Percentiles rank a stretch among this genome's conserved stretches.
phyloP scores from a whole-genome alignment of 2,329 filamentous ascomycete genomes.

The Ophiostoma sp. region DNA sequence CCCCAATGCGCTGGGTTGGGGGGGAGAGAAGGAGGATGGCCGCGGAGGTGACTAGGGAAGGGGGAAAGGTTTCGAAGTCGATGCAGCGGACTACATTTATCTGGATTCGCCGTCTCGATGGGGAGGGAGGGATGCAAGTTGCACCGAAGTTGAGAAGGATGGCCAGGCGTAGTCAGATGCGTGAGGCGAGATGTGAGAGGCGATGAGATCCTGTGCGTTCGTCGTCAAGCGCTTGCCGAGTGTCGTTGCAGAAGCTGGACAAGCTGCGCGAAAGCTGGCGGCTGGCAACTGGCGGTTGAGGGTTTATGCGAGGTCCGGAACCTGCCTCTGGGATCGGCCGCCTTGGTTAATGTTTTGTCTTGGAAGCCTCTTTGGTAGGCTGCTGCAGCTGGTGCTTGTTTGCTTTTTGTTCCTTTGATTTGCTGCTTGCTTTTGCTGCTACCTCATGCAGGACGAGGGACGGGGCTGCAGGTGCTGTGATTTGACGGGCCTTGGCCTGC shows the following conservation, averaged over 20 bases:
- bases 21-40: neutral
- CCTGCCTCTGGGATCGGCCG: constrained; percentile 14
- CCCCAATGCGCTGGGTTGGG: constrained; percentile 21
- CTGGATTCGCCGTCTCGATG: neutral
- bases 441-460: constrained; percentile 20
- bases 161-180: neutral
- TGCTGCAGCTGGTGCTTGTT: neutral
- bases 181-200: neutral
- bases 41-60: neutral
- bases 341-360: constrained; percentile 3
- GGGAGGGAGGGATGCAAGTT: neutral
- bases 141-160: neutral
- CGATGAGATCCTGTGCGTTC: neutral
- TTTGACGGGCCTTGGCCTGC: constrained; percentile 17
- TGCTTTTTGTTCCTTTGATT: neutral
- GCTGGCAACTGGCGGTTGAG: neutral
- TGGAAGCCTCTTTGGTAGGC: constrained; percentile 11
- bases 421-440: neutral
- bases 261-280: no score
- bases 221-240: neutral
- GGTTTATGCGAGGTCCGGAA: constrained; percentile 5
- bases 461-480: constrained; percentile 2
- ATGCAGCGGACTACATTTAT: constrained; percentile 28
- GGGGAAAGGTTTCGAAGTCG: neutral
- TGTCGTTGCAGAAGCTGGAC: constrained; percentile 1